Evolutionary conservation across 106 monocot genomes (phyloP), one percentile per base, ranked within the genome.

Genomic region (Dactylorhiza incarnata): DNA sequence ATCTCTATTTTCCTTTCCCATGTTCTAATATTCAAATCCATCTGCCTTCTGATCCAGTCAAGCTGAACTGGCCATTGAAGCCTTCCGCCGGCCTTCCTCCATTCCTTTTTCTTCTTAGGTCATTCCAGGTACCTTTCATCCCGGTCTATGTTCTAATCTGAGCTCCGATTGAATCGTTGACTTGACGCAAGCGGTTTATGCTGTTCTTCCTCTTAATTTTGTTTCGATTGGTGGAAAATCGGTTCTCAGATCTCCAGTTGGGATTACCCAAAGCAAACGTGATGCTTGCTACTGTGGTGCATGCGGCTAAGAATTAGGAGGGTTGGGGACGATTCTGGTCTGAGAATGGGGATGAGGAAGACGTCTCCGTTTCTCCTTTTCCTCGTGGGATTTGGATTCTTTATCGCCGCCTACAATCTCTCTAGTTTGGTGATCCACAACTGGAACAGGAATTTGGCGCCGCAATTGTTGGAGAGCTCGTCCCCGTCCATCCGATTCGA

Each of bases 361-460:
- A 59, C 73, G 6, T 75, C 83, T 6, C 74, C 74, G 2, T 53
- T 83, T 12, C 67, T 83, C 22, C 54, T 75, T 16, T 44, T 83
- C 11, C 55, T 83, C 37, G 7, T 78, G 49, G 47, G 75, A 24
- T 55, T 84, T 23, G 79, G 79, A 6, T 84, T 79, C 76, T 84
- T 84, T 62, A 37, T 84, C 49, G 79, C 79, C 2, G 72, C 79
- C 52, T 84, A 84, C 72, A 84, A 84, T 25, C 71, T 84, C 17
- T 61, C 76, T 1, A 75, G 72, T 20, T 6, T 65, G 71, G 79
- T 84, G 45, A 76, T 76, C 71, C 79, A 76, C 50, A 75, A 84
- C 44, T 76, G 66, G 47, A 58, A 22, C 10, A 19, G 68, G 55
- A 78, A 66, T 69, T 69, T n/a, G 20, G 23, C 49, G 23, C 2